These are phyloP conservation scores for Paramecium primaurelia DNA, from an alignment of 73 alveolate genomes.

Conservation along the genomic window DNA sequence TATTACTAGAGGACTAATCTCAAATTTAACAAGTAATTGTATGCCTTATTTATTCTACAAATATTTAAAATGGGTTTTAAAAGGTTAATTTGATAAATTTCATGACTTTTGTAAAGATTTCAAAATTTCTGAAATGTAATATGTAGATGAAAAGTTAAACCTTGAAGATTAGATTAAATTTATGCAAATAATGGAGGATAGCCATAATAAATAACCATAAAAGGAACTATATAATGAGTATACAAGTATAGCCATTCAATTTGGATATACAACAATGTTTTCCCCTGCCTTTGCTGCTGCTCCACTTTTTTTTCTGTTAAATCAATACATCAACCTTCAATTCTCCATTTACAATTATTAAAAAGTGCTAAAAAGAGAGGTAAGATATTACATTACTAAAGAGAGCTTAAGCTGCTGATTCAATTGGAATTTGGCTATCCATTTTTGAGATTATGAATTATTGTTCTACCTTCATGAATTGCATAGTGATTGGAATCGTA, in stretches of 20 bases:
- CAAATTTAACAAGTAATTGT: neutral
- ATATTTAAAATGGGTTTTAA: neutral
- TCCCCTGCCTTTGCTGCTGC: slow-evolving; percentile 48
- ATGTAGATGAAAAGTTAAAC: neutral
- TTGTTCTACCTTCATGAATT: slow-evolving; percentile 29
- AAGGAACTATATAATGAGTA: slow-evolving; percentile 7
- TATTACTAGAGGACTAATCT: slow-evolving; percentile 21
- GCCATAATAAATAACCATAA: slow-evolving; percentile 2
- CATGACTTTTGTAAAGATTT: neutral
- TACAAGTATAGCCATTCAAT: slow-evolving; percentile 26
- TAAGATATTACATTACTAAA: neutral
- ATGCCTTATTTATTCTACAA: neutral
- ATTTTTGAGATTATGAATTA: slow-evolving; percentile 16
- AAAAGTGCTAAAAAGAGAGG: slow-evolving; percentile 10
- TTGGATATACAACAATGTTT: slow-evolving; percentile 42
- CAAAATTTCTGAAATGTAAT: neutral
- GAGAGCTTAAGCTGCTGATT: slow-evolving; percentile 43
- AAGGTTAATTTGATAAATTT: neutral
- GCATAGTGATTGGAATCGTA: slow-evolving; percentile 39
- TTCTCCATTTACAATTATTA: neutral
- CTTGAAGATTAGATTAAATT: neutral
- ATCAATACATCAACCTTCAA: neutral
- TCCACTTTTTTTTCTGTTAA: slow-evolving; percentile 13
- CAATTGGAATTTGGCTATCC: slow-evolving; percentile 37
- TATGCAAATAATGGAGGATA: neutral